Percentiles rank a stretch among this genome's conserved stretches.
phyloP scores from a whole-genome alignment of 2,329 filamentous ascomycete genomes.

The Nakataea oryzae region DNA sequence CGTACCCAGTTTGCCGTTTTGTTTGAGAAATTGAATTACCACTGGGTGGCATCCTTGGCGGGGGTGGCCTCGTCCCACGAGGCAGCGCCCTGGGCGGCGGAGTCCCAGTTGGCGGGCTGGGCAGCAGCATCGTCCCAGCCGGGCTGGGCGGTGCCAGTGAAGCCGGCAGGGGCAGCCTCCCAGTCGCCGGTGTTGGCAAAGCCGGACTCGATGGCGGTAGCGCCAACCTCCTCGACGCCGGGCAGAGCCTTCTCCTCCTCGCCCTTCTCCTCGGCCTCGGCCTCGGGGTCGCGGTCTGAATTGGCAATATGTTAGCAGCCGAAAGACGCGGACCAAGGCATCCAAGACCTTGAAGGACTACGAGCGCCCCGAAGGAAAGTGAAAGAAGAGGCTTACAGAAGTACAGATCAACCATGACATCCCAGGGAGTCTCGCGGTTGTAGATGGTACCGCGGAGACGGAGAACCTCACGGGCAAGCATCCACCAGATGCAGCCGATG shows the following conservation, averaged over 20 bases:
- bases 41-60: constrained; percentile 38
- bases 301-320: background rate
- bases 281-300: constrained; percentile 93
- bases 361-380: background rate
- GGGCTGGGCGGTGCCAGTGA: constrained; percentile 44
- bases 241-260: constrained; percentile 90
- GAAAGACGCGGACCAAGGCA: background rate
- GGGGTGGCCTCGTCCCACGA: constrained; percentile 37
- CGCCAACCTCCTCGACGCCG: constrained; percentile 73
- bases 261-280: constrained; percentile 96
- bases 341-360: background rate
- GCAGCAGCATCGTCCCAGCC: constrained; percentile 51
- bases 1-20: background rate
- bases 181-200: constrained; percentile 69
- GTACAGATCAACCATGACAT: constrained; percentile 99
- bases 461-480: constrained; percentile 98
- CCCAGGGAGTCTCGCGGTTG: constrained; percentile 94
- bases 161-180: constrained; percentile 69
- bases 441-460: constrained; percentile 95
- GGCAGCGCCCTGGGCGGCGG: constrained; percentile 39
- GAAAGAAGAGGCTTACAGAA: constrained; percentile 58
- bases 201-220: constrained; percentile 67
- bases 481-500: constrained; percentile 98
- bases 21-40: constrained; percentile 26
- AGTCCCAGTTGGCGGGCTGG: constrained; percentile 59